phyloP scores from a whole-genome alignment of 805 yeast species.

The Wickerhamiella sorbophila region DNA sequence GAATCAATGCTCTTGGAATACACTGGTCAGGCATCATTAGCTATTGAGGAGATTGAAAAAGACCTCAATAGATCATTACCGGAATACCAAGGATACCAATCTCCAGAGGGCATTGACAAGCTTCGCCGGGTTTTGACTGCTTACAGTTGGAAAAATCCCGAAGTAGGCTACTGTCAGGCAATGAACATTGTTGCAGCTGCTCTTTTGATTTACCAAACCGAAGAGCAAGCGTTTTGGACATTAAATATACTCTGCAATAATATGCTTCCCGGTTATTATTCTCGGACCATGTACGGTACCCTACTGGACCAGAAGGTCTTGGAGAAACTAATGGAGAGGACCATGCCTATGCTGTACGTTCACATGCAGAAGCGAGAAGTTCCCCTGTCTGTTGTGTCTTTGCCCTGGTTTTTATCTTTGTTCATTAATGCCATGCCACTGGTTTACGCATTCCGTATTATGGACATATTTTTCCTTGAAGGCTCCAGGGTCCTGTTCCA shows the following conservation, averaged over 20 bases:
- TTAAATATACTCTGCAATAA: constrained; percentile 66
- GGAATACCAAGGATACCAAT: constrained; percentile 89
- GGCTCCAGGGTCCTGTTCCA: constrained; percentile 86
- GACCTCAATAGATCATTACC: constrained; percentile 91
- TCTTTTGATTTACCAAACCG: constrained; percentile 56
- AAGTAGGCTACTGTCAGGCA: constrained; percentile 96
- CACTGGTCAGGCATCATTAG: constrained; percentile 50
- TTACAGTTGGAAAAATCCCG: constrained; percentile 93
- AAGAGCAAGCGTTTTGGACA: constrained; percentile 96
- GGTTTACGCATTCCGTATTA: constrained; percentile 78
- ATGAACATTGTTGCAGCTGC: constrained; percentile 67
- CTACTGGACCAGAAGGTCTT: constrained; percentile 85
- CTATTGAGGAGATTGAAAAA: constrained; percentile 92
- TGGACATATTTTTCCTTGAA: constrained; percentile 79
- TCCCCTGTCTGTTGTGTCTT: constrained; percentile 79
- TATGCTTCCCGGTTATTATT: constrained; percentile 87
- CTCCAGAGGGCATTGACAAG: constrained; percentile 68
- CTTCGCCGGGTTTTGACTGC: constrained; percentile 82
- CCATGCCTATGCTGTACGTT: constrained; percentile 78
- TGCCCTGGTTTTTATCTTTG: constrained; percentile 91
- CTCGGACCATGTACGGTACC: constrained; percentile 96
- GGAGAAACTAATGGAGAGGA: constrained; percentile 75
- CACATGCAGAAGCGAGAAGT: constrained; percentile 71
- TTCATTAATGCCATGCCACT: constrained; percentile 90
- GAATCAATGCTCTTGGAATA: constrained; percentile 42